phyloP scores from a whole-genome alignment of 1,284 basidiomycete species.

The Phaffia rhodozyma region DNA sequence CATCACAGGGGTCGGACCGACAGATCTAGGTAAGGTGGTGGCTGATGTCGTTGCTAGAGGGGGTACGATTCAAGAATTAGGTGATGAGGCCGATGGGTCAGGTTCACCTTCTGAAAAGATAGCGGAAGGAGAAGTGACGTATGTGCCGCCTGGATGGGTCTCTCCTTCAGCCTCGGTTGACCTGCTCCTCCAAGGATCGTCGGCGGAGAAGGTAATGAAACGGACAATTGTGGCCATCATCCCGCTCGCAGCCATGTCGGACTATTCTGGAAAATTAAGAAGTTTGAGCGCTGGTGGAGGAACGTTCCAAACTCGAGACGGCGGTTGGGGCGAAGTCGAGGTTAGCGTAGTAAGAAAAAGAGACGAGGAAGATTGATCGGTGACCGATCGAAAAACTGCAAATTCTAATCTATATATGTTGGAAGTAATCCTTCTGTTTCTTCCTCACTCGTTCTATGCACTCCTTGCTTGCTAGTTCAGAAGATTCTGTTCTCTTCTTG shows the following conservation, averaged over 20 bases:
- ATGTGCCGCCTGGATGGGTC: constrained; percentile 14
- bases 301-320: constrained; percentile 14
- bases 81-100: constrained; percentile 12
- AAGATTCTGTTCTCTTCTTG: too few relatives aligned
- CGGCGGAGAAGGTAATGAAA: constrained; percentile 8
- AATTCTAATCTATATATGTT: too few relatives aligned
- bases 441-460: too few relatives aligned
- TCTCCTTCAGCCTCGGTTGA: constrained; percentile 11
- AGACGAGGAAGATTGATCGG: constrained; percentile 8
- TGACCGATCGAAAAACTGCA: too few relatives aligned
- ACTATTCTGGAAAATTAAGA: constrained; percentile 13
- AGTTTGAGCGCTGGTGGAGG: constrained; percentile 16
- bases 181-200: background rate
- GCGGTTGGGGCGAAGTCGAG: constrained; percentile 17
- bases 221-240: constrained; percentile 11
- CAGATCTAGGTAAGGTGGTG: constrained; percentile 15
- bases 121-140: constrained; percentile 5
- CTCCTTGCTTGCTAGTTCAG: too few relatives aligned
- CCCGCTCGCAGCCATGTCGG: constrained; percentile 12
- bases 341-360: constrained; percentile 6
- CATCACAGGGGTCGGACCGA: constrained; percentile 11
- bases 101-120: background rate
- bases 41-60: constrained; percentile 13
- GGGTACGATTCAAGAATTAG: constrained; percentile 9
- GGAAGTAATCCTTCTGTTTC: too few relatives aligned